Conservation (phyloP, 176 grass and related monocot species). For the Carex pumila region DNA sequence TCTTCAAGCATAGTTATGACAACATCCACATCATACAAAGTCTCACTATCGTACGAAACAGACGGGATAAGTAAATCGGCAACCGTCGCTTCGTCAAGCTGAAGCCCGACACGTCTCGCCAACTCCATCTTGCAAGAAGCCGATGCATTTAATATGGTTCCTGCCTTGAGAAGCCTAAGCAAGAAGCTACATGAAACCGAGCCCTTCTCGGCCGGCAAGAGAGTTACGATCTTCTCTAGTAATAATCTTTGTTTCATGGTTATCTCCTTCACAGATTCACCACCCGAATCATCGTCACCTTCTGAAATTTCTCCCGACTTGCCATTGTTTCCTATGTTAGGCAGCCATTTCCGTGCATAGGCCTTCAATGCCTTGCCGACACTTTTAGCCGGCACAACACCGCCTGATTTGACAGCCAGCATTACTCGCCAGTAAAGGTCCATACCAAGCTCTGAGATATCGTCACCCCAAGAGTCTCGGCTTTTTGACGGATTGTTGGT, state of each 20-base stretch:
- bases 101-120: conserved; percentile 43
- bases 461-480: conserved; percentile 59
- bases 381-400: conserved; percentile 49
- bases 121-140: conserved; percentile 54
- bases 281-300: background rate
- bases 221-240: conserved; percentile 79
- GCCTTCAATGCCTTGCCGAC: conserved; percentile 65
- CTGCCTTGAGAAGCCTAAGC: conserved; percentile 75
- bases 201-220: conserved; percentile 55
- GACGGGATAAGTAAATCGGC: conserved; percentile 69
- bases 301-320: conserved; percentile 22
- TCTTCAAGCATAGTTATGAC: conserved; percentile 60
- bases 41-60: conserved; percentile 32
- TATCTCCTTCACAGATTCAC: conserved; percentile 27
- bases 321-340: conserved; percentile 37
- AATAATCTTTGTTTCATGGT: conserved; percentile 45
- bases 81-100: conserved; percentile 64
- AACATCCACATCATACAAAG: conserved; percentile 58
- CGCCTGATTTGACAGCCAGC: conserved; percentile 73
- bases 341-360: conserved; percentile 64
- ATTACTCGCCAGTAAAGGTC: conserved; percentile 96
- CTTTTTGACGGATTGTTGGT: conserved; percentile 8
- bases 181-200: conserved; percentile 73
- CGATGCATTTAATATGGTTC: conserved; percentile 57
- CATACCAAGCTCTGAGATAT: conserved; percentile 58